Conservation (phyloP, 352 stramenopile genomes). For the Pythium grandisporangium region DNA sequence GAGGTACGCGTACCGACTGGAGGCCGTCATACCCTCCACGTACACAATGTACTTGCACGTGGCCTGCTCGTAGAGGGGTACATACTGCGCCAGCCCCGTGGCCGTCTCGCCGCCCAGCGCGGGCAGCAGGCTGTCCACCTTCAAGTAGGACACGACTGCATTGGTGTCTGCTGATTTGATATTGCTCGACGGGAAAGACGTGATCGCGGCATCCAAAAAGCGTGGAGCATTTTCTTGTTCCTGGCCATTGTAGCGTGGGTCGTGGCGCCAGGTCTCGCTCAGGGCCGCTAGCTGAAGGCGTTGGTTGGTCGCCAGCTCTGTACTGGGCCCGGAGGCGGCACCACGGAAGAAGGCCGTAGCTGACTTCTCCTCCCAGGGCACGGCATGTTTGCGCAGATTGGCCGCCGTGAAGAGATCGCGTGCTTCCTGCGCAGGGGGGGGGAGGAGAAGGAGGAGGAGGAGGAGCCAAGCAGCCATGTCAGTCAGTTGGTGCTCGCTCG, state of each 20-base stretch:
- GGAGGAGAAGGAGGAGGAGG: too few species aligned
- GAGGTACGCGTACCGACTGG: slow-evolving; percentile 98
- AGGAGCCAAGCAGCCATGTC: too few species aligned
- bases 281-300: slow-evolving; percentile 89
- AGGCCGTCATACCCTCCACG: slow-evolving; percentile 95
- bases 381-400: slow-evolving; percentile 96
- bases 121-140: slow-evolving; percentile 93
- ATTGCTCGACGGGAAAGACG: slow-evolving; percentile 94
- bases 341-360: slow-evolving; percentile 98
- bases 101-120: slow-evolving; percentile 72
- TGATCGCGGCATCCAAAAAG: slow-evolving; percentile 96
- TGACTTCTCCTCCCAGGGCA: slow-evolving; percentile 94
- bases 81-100: slow-evolving; percentile 93
- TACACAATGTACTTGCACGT: slow-evolving; percentile 98
- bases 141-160: too few species aligned
- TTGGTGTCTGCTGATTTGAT: slow-evolving; percentile 94
- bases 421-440: slow-evolving; percentile 10
- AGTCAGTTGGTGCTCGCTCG: too few species aligned
- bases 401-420: slow-evolving; percentile 95
- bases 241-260: slow-evolving; percentile 79
- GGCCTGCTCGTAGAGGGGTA: slow-evolving; percentile 97
- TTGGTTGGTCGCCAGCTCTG: slow-evolving; percentile 95
- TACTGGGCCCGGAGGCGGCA: slow-evolving; percentile 93
- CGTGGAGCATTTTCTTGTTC: slow-evolving; percentile 41
- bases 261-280: slow-evolving; percentile 91